Evolutionary conservation across 768 basidiomycete species (phyloP).

Genomic region (Pleurotus giganteus): DNA sequence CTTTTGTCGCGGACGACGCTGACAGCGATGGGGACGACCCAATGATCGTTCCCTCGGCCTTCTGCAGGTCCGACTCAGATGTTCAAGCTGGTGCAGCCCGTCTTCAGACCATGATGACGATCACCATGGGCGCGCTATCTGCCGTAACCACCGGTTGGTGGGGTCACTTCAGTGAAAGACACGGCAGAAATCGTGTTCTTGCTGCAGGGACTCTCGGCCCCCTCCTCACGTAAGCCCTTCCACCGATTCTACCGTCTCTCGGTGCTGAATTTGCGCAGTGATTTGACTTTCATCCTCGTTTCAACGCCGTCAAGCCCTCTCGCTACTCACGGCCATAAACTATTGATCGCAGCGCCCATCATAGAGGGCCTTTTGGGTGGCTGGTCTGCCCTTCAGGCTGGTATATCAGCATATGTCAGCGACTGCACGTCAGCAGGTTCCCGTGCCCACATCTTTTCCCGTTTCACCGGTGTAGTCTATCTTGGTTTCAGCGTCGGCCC

Average conservation of each 20-base stretch:
- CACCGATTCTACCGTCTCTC: constrained; percentile 7
- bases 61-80: constrained; percentile 44
- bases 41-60: constrained; percentile 32
- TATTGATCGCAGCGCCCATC: constrained; percentile 76
- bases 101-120: constrained; percentile 74
- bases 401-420: constrained; percentile 78
- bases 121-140: constrained; percentile 75
- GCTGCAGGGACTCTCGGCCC: constrained; percentile 66
- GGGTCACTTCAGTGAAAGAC: constrained; percentile 78
- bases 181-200: constrained; percentile 78
- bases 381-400: constrained; percentile 73
- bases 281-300: constrained; percentile 79
- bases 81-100: constrained; percentile 72
- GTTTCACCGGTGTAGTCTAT: constrained; percentile 75
- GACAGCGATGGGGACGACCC: constrained; percentile 33
- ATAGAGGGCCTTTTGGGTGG: constrained; percentile 85
- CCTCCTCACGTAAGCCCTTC: constrained; percentile 33
- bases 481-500: constrained; percentile 80
- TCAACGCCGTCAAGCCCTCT: constrained; percentile 66
- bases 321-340: constrained; percentile 66
- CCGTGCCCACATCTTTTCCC: constrained; percentile 68
- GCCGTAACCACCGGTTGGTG: constrained; percentile 89
- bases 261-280: constrained; percentile 41
- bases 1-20: constrained; percentile 9
- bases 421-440: constrained; percentile 87